Base-by-base conservation (phyloP, 2,329 filamentous ascomycete genomes). In the Septoria linicola region DNA sequence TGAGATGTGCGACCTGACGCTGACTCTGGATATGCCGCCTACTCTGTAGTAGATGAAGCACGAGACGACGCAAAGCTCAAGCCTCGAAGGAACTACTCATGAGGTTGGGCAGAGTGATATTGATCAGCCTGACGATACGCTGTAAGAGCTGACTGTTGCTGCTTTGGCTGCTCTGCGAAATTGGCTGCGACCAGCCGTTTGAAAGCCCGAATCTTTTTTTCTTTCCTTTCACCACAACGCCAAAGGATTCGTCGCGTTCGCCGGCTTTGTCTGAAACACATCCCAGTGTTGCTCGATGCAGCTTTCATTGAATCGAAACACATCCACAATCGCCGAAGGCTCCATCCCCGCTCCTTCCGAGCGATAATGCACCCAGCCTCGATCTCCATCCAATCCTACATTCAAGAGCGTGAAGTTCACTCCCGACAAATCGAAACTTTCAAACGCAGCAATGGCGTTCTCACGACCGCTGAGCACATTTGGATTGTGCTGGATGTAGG, bases 241-340 rank as follows among this genome's bases (percentile, higher is more conserved):
- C 43, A 46, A 46, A 4, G 43, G 43, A 46, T 46, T 46, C 13
- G 43, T 69, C 0, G 62, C 43, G 27, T 46, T 46, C 32, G 31
- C 43, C n/a, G 43, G 43, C n/a, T 20, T 14, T 19, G 11, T 19
- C 14, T 46, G 43, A 20, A 30, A n/a, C 13, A 46, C 43, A 20
- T 46, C 43, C 43, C 43, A 46, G 19, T 46, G 43, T 19, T 46
- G 31, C 31, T 37, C 20, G n/a, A 46, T 46, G 17, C 43, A 46
- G 10, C 19, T 37, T 2, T 32, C 43, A 27, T 46, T 37, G n/a
- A 36, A 46, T 10, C 43, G 16, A 14, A 21, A 46, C 4, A 37
- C 35, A 25, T 46, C 43, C 19, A 37, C 31, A 16, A 37, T 27
- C 8, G 25, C 21, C 3, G 20, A 36, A 5, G 43, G 43, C 34